phyloP scores from a whole-genome alignment of 225 moss, liverwort and hornwort species.

The Sphagnum contortum region DNA sequence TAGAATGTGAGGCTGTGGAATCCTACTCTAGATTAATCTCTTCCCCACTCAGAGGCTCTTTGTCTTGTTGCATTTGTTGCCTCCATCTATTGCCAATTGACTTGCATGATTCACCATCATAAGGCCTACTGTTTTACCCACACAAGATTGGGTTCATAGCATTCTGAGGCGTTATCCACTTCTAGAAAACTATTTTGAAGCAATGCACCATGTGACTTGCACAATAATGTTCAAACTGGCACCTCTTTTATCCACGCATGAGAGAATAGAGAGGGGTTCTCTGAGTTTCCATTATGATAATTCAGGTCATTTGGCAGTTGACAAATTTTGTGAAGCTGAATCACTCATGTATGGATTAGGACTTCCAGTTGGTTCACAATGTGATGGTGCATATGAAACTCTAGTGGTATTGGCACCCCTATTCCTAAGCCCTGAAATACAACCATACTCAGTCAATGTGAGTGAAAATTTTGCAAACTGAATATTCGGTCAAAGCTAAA shows the following conservation, averaged over 20 bases:
- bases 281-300: constrained; percentile 12
- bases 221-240: constrained; percentile 3
- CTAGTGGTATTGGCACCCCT: constrained; percentile 23
- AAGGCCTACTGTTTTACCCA: no score
- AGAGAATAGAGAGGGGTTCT: constrained; percentile 8
- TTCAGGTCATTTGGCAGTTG: constrained; percentile 14
- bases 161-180: no score
- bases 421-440: constrained; percentile 9
- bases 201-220: constrained; percentile 8
- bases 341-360: no score
- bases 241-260: constrained; percentile 12
- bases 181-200: no score
- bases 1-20: not conserved
- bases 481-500: no score
- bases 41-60: not conserved
- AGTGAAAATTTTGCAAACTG: not conserved
- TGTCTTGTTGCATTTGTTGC: not conserved
- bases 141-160: no score
- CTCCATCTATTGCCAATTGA: not conserved
- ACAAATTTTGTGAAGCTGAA: constrained; percentile 33
- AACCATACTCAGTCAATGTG: no score
- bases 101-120: no score
- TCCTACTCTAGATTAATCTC: not conserved
- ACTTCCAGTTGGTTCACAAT: no score
- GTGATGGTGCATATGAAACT: constrained; percentile 48